A percentile compares a stretch with the other conserved stretches of the same genome.
phyloP scores from a whole-genome alignment of 441 rosid genomes.

The Hura crepitans region DNA sequence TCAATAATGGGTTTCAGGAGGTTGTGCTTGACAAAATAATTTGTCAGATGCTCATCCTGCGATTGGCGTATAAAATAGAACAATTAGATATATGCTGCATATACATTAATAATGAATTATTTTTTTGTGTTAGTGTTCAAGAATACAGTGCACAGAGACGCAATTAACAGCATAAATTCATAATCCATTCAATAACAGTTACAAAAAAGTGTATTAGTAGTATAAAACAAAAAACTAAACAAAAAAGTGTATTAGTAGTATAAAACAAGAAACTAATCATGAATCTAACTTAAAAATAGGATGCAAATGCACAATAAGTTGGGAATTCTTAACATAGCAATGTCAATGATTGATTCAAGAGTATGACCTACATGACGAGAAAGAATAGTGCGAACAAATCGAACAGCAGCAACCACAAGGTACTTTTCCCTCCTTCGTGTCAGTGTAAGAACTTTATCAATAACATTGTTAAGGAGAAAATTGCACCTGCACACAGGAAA shows the following conservation, averaged over 20 bases:
- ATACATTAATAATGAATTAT: neutral
- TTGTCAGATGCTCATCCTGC: conserved; percentile 85
- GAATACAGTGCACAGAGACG: neutral
- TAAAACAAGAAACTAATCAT: neutral
- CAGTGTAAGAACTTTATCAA: conserved; percentile 82
- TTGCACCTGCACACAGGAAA: conserved; percentile 64
- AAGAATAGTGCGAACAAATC: conserved; percentile 91
- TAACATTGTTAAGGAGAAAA: conserved; percentile 78
- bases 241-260: conserved; percentile 1
- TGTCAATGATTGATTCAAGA: neutral
- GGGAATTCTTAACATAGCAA: neutral
- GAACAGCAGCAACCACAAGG: conserved; percentile 94
- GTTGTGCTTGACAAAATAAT: conserved; percentile 78
- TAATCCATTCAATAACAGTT: neutral
- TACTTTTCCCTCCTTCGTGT: conserved; percentile 87
- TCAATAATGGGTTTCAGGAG: conserved; percentile 79
- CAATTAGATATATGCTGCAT: conserved; percentile 10
- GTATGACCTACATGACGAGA: conserved; percentile 68
- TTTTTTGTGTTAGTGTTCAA: neutral
- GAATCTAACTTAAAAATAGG: neutral
- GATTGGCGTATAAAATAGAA: conserved; percentile 24
- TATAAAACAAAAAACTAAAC: neutral
- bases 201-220: conserved; percentile 3
- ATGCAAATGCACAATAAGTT: neutral
- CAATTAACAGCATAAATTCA: neutral